Base-by-base conservation (phyloP, 148 eudicot genomes). In the Persicaria maculosa region DNA sequence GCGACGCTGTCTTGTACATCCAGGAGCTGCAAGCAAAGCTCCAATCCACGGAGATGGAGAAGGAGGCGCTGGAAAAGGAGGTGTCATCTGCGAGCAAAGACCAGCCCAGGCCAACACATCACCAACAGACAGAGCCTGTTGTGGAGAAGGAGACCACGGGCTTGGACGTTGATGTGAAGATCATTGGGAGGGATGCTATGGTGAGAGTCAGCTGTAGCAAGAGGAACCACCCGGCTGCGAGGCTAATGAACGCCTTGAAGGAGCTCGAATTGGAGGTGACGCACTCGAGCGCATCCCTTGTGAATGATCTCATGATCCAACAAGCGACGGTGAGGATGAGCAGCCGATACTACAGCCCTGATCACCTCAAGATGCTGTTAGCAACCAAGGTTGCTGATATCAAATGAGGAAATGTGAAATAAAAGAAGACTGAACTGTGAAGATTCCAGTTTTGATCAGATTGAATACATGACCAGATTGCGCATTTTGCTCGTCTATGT, bases 271-370 rank as follows among this genome's bases (percentile, higher is more conserved):
- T 94, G 43, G 98, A 94, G 22, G 83, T 94, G 0, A 80, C 80
- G 6, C 97, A 94, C 16, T 95, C 98, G 0, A 89, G 93, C 71
- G 93, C 90, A 0, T 88, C 97, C 0, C 93, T 91, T 5, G 91
- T 94, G 25, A 90, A 91, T 5, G 98, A 94, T 5, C 77, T 91
- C 85, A 91, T 94, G 97, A 88, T 94, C 55, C 98, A 89, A 72
- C 98, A 94, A 72, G 90, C 97, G 0, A 85, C 91, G 0, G 93
- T 91, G 40, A 91, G 83, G 81, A 90, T 94, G 97, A 87, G 84
- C 11, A 82, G 74, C 17, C 73, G 88, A 47, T 80, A 86, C 43
- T 94, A 83, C 74, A 87, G 86, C 8, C 90, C 88, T 70, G 98
- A 94, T 2, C 93, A 90, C 77, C 93, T 94, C 0, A 75, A 88